These are phyloP conservation scores for Pugionium dolabratum DNA, from an alignment of 345 rosid genomes.

Conservation along the genomic window DNA sequence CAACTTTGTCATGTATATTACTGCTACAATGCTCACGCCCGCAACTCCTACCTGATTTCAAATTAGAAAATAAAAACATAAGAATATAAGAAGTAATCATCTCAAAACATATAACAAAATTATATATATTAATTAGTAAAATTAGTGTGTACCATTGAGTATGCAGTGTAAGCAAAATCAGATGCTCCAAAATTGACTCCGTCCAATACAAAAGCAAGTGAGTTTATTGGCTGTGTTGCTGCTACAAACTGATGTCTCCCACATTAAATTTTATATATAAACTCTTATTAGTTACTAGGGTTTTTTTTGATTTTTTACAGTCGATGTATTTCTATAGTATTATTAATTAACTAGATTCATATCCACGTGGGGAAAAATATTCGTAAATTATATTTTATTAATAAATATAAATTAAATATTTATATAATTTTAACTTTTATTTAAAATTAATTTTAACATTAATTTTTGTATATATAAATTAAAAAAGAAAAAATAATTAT, in stretches of 20 bases:
- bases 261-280: neutral
- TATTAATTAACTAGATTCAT: too few species aligned
- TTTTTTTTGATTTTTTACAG: too few species aligned
- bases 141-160: conserved; percentile 59
- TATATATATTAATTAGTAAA: too few species aligned
- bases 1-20: conserved; percentile 58
- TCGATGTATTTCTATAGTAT: too few species aligned
- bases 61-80: neutral
- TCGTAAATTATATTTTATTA: too few species aligned
- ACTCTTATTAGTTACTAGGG: neutral
- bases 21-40: conserved; percentile 53
- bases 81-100: neutral
- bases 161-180: conserved; percentile 87
- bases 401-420: too few species aligned
- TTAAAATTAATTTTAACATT: too few species aligned
- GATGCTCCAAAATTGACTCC: conserved; percentile 96
- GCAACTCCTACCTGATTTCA: conserved; percentile 66
- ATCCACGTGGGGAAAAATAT: too few species aligned
- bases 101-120: too few species aligned
- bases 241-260: conserved; percentile 70
- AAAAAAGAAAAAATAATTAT: too few species aligned
- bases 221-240: conserved; percentile 91
- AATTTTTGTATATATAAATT: too few species aligned
- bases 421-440: too few species aligned
- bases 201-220: conserved; percentile 87